Conservation (phyloP, 2,329 filamentous ascomycete genomes). For the Aureobasidium sp. region DNA sequence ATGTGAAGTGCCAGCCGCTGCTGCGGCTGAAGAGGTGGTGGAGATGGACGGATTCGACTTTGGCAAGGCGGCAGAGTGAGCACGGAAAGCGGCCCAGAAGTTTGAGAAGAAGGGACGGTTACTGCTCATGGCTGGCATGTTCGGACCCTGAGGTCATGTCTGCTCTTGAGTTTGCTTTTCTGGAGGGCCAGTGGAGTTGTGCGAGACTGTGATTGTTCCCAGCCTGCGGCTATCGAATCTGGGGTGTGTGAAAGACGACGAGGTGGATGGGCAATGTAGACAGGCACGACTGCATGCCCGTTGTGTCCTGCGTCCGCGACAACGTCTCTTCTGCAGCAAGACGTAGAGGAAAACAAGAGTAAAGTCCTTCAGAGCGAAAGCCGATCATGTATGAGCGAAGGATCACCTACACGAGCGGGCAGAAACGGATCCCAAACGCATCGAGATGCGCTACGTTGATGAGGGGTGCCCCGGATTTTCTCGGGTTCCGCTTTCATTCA, state of each 20-base stretch:
- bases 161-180: not conserved
- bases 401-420: not conserved
- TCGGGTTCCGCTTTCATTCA: constrained; percentile 2
- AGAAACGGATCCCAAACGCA: not conserved
- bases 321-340: not conserved
- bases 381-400: not conserved
- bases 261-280: not conserved
- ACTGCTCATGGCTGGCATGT: constrained; percentile 46
- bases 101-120: constrained; percentile 59
- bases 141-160: constrained; percentile 1
- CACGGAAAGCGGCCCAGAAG: constrained; percentile 60
- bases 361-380: not conserved
- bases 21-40: constrained; percentile 33
- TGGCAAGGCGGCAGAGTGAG: constrained; percentile 49
- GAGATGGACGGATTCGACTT: constrained; percentile 43
- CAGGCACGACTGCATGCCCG: constrained; percentile 8
- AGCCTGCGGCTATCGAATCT: not conserved
- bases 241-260: not conserved
- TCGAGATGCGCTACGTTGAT: not conserved
- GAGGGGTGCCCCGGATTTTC: constrained; percentile 6
- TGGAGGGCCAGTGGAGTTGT: not conserved
- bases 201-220: not conserved
- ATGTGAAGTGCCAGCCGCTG: constrained; percentile 18
- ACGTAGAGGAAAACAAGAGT: not conserved
- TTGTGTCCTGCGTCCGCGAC: constrained; percentile 1